Evolutionary conservation across 441 rosid species (phyloP).

Genomic region (Dalechampia spathulata): DNA sequence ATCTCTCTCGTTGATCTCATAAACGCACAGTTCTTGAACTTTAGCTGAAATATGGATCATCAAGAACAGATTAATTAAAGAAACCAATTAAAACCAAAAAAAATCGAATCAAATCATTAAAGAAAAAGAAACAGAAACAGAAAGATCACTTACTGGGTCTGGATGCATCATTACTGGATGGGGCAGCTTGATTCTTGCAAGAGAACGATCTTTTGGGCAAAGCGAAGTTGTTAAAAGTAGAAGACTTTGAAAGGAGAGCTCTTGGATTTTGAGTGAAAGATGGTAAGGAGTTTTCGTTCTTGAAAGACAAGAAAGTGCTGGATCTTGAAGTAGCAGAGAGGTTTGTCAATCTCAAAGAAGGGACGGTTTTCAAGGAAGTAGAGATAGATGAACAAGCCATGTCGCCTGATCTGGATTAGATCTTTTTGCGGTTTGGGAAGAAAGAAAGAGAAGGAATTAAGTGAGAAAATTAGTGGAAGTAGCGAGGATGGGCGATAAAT

Average conservation of each 20-base stretch:
- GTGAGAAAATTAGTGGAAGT: conserved; percentile 3
- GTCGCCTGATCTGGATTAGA: not conserved
- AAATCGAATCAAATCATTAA: not conserved
- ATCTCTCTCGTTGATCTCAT: conserved; percentile 84
- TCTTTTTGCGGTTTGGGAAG: conserved; percentile 2
- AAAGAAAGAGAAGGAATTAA: not conserved
- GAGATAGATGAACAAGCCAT: conserved; percentile 38
- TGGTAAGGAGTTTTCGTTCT: conserved; percentile 19
- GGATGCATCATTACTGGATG: conserved; percentile 25
- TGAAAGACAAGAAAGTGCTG: conserved; percentile 14
- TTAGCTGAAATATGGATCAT: conserved; percentile 23
- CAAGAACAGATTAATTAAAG: not conserved
- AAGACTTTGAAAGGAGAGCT: conserved; percentile 5
- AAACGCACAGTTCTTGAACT: conserved; percentile 63
- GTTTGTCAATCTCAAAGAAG: conserved; percentile 15
- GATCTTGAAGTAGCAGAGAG: conserved; percentile 13
- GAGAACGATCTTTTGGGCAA: conserved; percentile 31
- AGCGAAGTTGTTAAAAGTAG: conserved; percentile 6
- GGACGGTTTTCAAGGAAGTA: conserved; percentile 23
- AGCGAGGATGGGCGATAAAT: not conserved
- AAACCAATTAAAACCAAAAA: not conserved
- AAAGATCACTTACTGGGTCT: conserved; percentile 27
- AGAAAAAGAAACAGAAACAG: not conserved
- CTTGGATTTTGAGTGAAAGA: conserved; percentile 9
- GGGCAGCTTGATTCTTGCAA: conserved; percentile 35